Evolutionary conservation across 75 land plant species (phyloP).

Genomic region (Ceratopteris richardii): DNA sequence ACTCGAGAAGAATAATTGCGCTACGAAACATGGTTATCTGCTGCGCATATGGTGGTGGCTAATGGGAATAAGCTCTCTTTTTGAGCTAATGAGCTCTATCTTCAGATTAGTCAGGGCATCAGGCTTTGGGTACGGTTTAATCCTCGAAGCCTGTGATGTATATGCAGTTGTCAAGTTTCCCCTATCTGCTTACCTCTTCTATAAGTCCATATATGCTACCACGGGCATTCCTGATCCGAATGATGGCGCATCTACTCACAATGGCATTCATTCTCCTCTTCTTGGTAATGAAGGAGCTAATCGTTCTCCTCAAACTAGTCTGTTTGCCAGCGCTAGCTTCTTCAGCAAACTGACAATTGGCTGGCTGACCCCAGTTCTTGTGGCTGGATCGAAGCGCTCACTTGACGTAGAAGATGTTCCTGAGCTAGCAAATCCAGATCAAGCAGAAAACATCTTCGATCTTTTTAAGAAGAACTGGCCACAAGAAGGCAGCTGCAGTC

Average conservation of each 20-base stretch:
- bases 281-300: background rate
- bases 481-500: background rate
- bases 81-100: constrained; percentile 39
- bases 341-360: constrained; percentile 4
- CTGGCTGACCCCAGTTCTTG: constrained; percentile 12
- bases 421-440: constrained; percentile 7
- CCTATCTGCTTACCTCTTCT: constrained; percentile 28
- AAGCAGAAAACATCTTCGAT: constrained; percentile 5
- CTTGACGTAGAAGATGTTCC: constrained; percentile 13
- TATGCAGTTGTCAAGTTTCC: constrained; percentile 36
- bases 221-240: constrained; percentile 41
- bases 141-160: constrained; percentile 47
- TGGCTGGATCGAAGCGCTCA: background rate
- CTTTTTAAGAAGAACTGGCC: constrained; percentile 5
- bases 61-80: constrained; percentile 22
- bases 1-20: constrained; percentile 52
- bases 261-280: constrained; percentile 28
- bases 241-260: background rate
- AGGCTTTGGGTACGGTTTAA: background rate
- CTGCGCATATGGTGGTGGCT: constrained; percentile 61
- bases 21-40: constrained; percentile 40
- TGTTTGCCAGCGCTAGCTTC: constrained; percentile 7
- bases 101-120: constrained; percentile 17
- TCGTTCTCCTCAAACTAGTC: background rate
- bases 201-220: constrained; percentile 36